Base-by-base conservation (phyloP, 805 yeast species). In the Metschnikowia reukaufii region DNA sequence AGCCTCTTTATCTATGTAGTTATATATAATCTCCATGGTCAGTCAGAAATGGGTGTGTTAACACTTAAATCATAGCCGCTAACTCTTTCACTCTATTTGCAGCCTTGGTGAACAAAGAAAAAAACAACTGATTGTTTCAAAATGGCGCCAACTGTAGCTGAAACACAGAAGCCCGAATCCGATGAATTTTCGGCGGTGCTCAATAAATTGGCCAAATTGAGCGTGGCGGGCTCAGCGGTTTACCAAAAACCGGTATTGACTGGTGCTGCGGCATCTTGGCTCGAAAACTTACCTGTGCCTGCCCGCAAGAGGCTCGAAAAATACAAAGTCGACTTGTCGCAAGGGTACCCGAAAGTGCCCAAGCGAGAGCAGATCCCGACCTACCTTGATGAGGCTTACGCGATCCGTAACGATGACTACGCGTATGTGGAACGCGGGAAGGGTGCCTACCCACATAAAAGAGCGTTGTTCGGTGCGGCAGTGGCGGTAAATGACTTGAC, bases 401-500 rank as follows among this genome's bases (percentile, higher is more conserved):
- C 20, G 8, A 49, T 61, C 45, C 44, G 65, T 39, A 49, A 51
- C 50, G 48, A 51, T 32, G 61, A 52, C 34, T 47, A 39, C 47
- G 57, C 60, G 4, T 60, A 52, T 44, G 43, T 56, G 17, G 64
- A 61, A 35, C 42, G 64, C 29, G 65, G 59, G 15, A 48, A 48
- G 45, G 49, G 50, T 32, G 65, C 65, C 37, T 64, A 61, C 43
- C 61, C 61, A 4, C 59, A 58, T 29, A 61, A 61, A 55, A 59
- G 54, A 49, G 64, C 64, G 1, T 52, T 61, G 45, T 56, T 61
- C 20, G 60, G 62, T 12, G 64, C 65, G 30, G 62, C 64, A 27
- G 54, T 51, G 42, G 60, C 57, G 42, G 64, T 61, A 7, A 53
- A 17, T 8, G 29, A 60, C 52, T 52, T 61, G 52, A 58, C 65